phyloP scores from a whole-genome alignment of 768 basidiomycete species.

The Grammothele lineata region DNA sequence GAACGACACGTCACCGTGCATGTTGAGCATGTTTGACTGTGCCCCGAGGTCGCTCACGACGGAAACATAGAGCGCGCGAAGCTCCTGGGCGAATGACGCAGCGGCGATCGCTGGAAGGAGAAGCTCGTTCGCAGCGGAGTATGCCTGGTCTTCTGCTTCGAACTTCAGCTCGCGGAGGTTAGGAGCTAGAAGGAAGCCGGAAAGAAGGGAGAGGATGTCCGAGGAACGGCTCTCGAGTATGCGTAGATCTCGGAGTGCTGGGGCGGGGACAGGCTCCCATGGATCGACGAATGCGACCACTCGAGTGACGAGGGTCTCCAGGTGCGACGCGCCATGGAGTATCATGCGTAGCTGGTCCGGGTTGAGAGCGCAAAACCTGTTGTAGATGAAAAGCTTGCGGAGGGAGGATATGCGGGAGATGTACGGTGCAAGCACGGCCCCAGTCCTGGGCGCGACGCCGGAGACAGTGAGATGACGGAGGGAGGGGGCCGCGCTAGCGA shows the following conservation, averaged over 20 bases:
- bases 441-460: neutral
- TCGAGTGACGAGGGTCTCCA: neutral
- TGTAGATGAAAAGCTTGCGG: slow-evolving; percentile 3
- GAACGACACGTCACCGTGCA: too few species aligned
- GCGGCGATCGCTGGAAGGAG: too few species aligned
- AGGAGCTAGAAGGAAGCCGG: neutral
- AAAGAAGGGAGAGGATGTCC: slow-evolving; percentile 1
- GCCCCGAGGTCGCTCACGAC: too few species aligned
- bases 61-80: too few species aligned
- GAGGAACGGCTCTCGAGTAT: neutral
- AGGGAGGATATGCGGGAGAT: neutral
- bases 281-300: neutral
- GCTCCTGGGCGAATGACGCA: too few species aligned
- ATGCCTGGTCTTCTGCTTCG: too few species aligned
- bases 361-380: neutral
- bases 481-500: neutral
- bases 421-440: neutral
- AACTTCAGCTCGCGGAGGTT: neutral
- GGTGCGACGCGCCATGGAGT: neutral
- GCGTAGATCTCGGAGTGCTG: neutral
- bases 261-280: neutral
- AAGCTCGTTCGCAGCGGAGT: too few species aligned
- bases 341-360: neutral
- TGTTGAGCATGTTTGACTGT: too few species aligned
- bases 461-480: slow-evolving; percentile 1